Conservation (phyloP, 2,329 filamentous ascomycete species). For the Penicillium aurantiogriseum region DNA sequence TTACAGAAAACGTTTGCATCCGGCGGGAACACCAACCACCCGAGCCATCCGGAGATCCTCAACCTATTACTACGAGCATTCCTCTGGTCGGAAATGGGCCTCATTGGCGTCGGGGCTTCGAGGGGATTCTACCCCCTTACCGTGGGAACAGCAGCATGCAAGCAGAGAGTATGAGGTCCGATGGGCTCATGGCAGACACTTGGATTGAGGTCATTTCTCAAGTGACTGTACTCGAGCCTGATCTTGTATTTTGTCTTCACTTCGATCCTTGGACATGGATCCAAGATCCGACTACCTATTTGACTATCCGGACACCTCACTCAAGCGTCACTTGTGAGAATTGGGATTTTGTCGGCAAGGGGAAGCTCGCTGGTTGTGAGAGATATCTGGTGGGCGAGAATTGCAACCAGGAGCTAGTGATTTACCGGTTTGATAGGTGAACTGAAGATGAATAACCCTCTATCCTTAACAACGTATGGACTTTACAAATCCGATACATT, state of each 20-base stretch:
- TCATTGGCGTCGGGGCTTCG: conserved; percentile 48
- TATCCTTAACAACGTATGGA: neutral
- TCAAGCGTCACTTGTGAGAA: conserved; percentile 38
- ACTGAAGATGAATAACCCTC: neutral
- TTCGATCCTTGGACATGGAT: conserved; percentile 27
- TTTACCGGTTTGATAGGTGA: conserved; percentile 52
- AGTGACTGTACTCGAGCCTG: conserved; percentile 30
- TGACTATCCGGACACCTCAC: conserved; percentile 32
- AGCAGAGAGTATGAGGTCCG: conserved; percentile 23
- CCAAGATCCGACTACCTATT: conserved; percentile 19
- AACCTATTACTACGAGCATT: conserved; percentile 48
- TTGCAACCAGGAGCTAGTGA: conserved; percentile 49
- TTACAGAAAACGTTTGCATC: conserved; percentile 56
- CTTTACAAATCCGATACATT: neutral
- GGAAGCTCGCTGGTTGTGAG: conserved; percentile 59
- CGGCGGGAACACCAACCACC: conserved; percentile 39
- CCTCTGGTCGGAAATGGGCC: conserved; percentile 55
- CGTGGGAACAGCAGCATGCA: conserved; percentile 42
- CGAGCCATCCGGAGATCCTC: conserved; percentile 38
- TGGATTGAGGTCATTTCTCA: conserved; percentile 43
- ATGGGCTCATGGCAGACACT: conserved; percentile 10
- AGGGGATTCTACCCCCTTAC: conserved; percentile 48
- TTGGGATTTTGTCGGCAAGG: conserved; percentile 52
- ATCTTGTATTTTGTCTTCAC: conserved; percentile 39
- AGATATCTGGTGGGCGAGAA: conserved; percentile 63